Conservation (phyloP, 176 grass and related monocot genomes). For the Bolboschoenus planiculmis region DNA sequence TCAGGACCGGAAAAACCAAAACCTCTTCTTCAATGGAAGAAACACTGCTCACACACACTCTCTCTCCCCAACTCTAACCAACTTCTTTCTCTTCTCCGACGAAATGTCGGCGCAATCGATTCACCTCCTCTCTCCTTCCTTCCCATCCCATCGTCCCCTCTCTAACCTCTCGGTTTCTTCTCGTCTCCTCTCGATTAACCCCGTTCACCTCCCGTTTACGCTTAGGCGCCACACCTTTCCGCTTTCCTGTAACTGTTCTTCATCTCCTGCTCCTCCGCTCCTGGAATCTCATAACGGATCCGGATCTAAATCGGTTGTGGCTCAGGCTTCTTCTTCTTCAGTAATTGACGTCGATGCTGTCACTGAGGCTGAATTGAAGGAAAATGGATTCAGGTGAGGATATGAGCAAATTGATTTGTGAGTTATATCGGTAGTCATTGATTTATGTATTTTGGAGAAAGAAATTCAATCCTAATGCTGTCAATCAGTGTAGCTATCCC, state of each 20-base stretch:
- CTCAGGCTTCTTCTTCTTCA: background rate
- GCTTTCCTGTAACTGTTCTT: constrained; percentile 35
- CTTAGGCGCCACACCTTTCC: constrained; percentile 18
- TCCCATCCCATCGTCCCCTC: background rate
- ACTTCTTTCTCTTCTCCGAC: background rate
- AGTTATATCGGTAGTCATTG: too few relatives aligned
- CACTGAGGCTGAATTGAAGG: constrained; percentile 77
- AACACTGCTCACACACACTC: background rate
- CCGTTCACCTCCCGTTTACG: background rate
- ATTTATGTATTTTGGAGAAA: background rate
- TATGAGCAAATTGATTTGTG: background rate
- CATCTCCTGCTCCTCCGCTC: background rate
- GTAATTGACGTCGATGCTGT: constrained; percentile 51
- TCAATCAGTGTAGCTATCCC: background rate
- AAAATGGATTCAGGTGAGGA: constrained; percentile 63
- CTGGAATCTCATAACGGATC: constrained; percentile 21
- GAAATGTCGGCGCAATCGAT: constrained; percentile 32
- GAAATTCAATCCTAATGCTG: background rate
- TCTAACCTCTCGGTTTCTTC: constrained; percentile 2
- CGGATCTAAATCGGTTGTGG: background rate
- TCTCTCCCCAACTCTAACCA: background rate
- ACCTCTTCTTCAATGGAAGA: background rate
- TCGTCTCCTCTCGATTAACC: background rate
- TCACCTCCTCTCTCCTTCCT: constrained; percentile 20
- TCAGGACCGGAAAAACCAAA: background rate